phyloP scores from a whole-genome alignment of 345 rosid genomes.

The Hevea brasiliensis region DNA sequence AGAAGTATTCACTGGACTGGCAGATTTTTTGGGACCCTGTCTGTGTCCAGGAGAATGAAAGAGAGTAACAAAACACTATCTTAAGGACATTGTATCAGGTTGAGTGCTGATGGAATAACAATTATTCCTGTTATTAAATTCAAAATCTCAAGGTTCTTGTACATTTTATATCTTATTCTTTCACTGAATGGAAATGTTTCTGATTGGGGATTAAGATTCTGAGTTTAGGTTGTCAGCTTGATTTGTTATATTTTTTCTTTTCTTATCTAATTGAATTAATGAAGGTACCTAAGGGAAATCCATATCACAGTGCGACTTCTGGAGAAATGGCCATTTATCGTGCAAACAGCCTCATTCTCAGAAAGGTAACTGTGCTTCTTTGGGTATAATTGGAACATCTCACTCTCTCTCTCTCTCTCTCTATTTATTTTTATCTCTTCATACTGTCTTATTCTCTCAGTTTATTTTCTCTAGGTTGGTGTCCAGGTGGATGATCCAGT shows the following conservation, averaged over 20 bases:
- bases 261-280: constrained; percentile 9
- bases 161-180: no score
- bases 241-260: background rate
- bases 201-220: background rate
- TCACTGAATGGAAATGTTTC: background rate
- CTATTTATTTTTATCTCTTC: background rate
- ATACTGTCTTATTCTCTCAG: constrained; percentile 11
- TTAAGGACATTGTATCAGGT: background rate
- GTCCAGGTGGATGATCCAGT: constrained; percentile 68
- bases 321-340: constrained; percentile 91
- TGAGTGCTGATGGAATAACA: no score
- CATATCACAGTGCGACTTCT: constrained; percentile 93
- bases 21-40: background rate
- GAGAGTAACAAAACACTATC: background rate
- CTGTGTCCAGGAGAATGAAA: background rate
- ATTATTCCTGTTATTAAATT: background rate
- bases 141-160: no score
- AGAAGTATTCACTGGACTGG: background rate
- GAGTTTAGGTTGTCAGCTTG: constrained; percentile 4
- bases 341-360: constrained; percentile 73
- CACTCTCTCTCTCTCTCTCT: constrained; percentile 1
- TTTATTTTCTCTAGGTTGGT: constrained; percentile 56
- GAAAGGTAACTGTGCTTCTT: constrained; percentile 36
- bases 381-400: background rate
- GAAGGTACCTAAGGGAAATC: constrained; percentile 90